Evolutionary conservation across 1,139 yeast genomes (phyloP).

Genomic region (Pichia kudriavzevii): DNA sequence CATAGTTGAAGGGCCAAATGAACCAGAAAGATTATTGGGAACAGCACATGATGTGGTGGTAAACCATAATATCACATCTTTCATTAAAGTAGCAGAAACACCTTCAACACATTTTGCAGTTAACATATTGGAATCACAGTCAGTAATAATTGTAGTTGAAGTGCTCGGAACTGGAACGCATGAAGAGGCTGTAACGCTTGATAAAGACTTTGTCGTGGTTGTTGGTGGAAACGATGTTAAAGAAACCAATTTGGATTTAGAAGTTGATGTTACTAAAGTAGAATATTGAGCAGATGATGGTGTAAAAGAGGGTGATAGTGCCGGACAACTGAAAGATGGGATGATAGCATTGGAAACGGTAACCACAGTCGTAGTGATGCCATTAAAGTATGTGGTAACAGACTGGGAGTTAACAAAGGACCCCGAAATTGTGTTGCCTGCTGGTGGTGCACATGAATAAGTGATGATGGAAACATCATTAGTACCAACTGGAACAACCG

Average conservation of each 20-base stretch:
- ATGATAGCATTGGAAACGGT: conserved; percentile 9
- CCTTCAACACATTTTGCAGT: conserved; percentile 9
- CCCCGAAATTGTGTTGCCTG: conserved; percentile 6
- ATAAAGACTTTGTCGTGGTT: too few relatives aligned
- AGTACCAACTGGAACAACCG: background rate
- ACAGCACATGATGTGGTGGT: conserved; percentile 12
- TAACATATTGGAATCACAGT: conserved; percentile 2
- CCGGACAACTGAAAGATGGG: conserved; percentile 11
- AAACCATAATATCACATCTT: conserved; percentile 6
- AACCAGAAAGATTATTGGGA: conserved; percentile 10
- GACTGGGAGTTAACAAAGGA: conserved; percentile 5
- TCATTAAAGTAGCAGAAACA: conserved; percentile 6
- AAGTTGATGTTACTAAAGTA: too few relatives aligned
- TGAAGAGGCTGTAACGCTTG: too few relatives aligned
- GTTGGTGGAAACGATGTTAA: too few relatives aligned
- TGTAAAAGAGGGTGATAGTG: conserved; percentile 1
- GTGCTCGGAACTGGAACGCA: background rate
- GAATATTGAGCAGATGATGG: too few relatives aligned
- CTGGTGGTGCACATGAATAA: conserved; percentile 5
- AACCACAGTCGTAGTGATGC: conserved; percentile 11
- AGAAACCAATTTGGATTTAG: too few relatives aligned
- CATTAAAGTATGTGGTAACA: conserved; percentile 3
- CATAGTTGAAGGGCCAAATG: conserved; percentile 9
- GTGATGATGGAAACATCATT: conserved; percentile 4
- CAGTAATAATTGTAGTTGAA: conserved; percentile 1